phyloP scores from a whole-genome alignment of 768 basidiomycete species.

The Rhizopogon sp. region DNA sequence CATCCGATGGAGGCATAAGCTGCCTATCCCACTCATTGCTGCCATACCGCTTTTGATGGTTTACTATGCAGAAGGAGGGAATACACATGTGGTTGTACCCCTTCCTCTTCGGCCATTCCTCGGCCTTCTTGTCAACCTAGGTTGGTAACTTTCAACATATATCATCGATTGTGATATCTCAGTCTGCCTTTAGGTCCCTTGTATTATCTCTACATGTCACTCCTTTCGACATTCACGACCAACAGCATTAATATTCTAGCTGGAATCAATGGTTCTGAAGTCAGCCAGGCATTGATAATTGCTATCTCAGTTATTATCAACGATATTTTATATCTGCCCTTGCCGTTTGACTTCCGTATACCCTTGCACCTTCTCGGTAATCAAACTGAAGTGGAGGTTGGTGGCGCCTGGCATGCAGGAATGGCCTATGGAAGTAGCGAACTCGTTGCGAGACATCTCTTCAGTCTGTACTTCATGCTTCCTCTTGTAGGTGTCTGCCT shows the following conservation, averaged over 20 bases:
- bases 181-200: conserved; percentile 61
- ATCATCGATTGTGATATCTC: not conserved
- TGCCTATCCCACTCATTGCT: conserved; percentile 95
- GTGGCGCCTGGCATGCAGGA: conserved; percentile 78
- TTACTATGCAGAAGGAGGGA: conserved; percentile 91
- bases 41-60: conserved; percentile 94
- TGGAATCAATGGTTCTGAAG: conserved; percentile 96
- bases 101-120: conserved; percentile 70
- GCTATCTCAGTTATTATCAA: conserved; percentile 87
- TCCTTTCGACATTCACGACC: conserved; percentile 93
- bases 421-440: conserved; percentile 84
- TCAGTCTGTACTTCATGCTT: conserved; percentile 96
- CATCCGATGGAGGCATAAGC: conserved; percentile 96
- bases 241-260: conserved; percentile 99
- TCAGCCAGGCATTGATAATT: conserved; percentile 89
- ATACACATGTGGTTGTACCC: conserved; percentile 92
- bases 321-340: conserved; percentile 91
- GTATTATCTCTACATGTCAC: conserved; percentile 95
- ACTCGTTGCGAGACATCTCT: conserved; percentile 88
- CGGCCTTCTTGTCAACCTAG: conserved; percentile 81
- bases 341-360: conserved; percentile 70
- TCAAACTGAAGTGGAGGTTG: conserved; percentile 63
- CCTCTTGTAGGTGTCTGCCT: conserved; percentile 87
- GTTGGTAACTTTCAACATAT: conserved; percentile 36
- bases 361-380: conserved; percentile 67